phyloP scores from a whole-genome alignment of 2,329 filamentous ascomycete genomes.

The Botryotinia calthae region DNA sequence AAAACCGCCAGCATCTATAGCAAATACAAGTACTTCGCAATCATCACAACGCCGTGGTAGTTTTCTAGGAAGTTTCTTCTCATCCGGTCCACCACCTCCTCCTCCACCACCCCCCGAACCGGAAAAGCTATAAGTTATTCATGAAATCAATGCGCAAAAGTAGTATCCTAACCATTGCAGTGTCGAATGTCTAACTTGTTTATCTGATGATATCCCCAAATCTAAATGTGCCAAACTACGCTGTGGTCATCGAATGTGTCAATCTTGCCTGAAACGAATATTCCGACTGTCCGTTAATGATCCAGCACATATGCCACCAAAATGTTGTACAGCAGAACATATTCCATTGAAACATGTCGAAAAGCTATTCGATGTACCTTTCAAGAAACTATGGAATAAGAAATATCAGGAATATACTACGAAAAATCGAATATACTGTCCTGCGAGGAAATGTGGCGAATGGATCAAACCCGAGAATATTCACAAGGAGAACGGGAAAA shows the following conservation, averaged over 20 bases:
- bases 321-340: slow-evolving; percentile 70
- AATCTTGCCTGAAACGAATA: slow-evolving; percentile 68
- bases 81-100: slow-evolving; percentile 22
- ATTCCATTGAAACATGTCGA: slow-evolving; percentile 78
- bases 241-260: slow-evolving; percentile 81
- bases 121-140: slow-evolving; percentile 32
- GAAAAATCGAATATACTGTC: slow-evolving; percentile 75
- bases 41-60: slow-evolving; percentile 24
- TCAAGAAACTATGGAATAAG: slow-evolving; percentile 77
- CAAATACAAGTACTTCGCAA: slow-evolving; percentile 23
- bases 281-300: slow-evolving; percentile 76
- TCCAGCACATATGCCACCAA: slow-evolving; percentile 78
- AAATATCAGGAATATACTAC: slow-evolving; percentile 77
- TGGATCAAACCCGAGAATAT: slow-evolving; percentile 76
- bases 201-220: slow-evolving; percentile 62
- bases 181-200: slow-evolving; percentile 70
- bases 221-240: slow-evolving; percentile 67
- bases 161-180: slow-evolving; percentile 43
- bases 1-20: slow-evolving; percentile 24
- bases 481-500: slow-evolving; percentile 56
- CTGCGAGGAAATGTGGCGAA: slow-evolving; percentile 67
- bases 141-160: not conserved
- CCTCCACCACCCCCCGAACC: slow-evolving; percentile 26
- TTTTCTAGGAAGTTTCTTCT: slow-evolving; percentile 32
- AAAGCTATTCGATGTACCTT: slow-evolving; percentile 66